Evolutionary conservation across 1,139 yeast species (phyloP), one percentile per base, ranked within the genome.

Genomic region (Taphrina communis): DNA sequence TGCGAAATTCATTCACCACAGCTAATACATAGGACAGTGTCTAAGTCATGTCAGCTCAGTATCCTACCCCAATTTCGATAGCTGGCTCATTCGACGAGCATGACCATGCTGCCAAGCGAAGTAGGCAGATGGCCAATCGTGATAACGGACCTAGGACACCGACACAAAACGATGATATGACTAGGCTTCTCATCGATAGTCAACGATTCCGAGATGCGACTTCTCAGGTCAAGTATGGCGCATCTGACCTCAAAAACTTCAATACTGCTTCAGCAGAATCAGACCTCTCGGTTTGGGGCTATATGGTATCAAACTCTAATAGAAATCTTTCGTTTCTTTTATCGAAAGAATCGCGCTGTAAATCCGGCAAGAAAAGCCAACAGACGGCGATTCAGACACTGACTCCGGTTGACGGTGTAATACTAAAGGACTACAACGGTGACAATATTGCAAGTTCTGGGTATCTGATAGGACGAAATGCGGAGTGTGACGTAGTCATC

Each of bases 371-470:
- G 41, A 19, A 52, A 35, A 39, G 44, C 11, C 42, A 52, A 46
- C 39, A 62, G n/a, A 21, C 11, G 11, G 51, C 11, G 17, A 31
- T n/a, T 9, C 11, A 17, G 14, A 19, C 50, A n/a, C 25, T n/a
- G 7, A 46, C 61, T n/a, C 39, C 55, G 6, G 46, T 51, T 4
- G 46, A 8, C 12, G 67, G 67, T n/a, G 67, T 55, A 6, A 39
- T 55, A 6, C 55, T 63, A 9, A 63, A 63, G 48, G 67, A 55
- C 48, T 63, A 63, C 56, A 63, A 63, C 44, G 67, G 68, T 9
- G 63, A 65, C 35, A 65, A 65, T 51, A 36, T 65, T 31, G 68
- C 68, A n/a, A 58, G 63, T 39, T 57, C 68, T 50, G 68, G 68
- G 17, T 65, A 65, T 42, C 44, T 57, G 12, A 38, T 65, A 35